Evolutionary conservation across 202 grass and related monocot genomes (phyloP).

Genomic region (Carex sylvatica): DNA sequence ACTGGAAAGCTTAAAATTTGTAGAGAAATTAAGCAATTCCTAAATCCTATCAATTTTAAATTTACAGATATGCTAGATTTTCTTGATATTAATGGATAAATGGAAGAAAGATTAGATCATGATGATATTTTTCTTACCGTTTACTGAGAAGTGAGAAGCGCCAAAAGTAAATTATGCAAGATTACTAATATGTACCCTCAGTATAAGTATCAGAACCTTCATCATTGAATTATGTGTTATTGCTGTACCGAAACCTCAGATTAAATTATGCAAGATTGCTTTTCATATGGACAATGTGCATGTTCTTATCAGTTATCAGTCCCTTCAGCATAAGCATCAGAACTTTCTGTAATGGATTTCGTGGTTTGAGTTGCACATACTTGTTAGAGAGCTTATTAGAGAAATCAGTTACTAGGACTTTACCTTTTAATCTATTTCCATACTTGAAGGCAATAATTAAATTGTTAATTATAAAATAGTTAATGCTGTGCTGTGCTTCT

Average conservation of each 20-base stretch:
- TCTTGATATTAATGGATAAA: neutral
- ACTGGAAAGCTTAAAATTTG: too few species aligned
- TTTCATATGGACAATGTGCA: neutral
- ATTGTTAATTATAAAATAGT: neutral
- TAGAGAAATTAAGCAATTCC: too few species aligned
- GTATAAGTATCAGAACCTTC: neutral
- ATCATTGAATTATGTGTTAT: neutral
- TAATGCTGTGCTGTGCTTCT: neutral
- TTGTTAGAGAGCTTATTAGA: neutral
- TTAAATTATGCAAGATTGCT: neutral
- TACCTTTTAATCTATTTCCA: neutral
- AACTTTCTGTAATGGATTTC: neutral
- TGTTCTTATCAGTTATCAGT: slow-evolving; percentile 3
- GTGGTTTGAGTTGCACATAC: neutral
- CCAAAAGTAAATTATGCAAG: neutral
- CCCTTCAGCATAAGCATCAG: neutral
- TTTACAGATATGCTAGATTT: neutral
- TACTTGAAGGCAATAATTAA: neutral
- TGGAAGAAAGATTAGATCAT: neutral
- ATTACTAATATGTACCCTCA: neutral
- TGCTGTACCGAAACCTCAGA: neutral
- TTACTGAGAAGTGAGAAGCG: neutral
- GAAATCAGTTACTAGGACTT: neutral
- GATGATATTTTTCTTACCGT: neutral
- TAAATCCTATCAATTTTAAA: too few species aligned